Evolutionary conservation across 345 rosid genomes (phyloP), one percentile per base, ranked within the genome.

Genomic region (Geranium rotundifolium): DNA sequence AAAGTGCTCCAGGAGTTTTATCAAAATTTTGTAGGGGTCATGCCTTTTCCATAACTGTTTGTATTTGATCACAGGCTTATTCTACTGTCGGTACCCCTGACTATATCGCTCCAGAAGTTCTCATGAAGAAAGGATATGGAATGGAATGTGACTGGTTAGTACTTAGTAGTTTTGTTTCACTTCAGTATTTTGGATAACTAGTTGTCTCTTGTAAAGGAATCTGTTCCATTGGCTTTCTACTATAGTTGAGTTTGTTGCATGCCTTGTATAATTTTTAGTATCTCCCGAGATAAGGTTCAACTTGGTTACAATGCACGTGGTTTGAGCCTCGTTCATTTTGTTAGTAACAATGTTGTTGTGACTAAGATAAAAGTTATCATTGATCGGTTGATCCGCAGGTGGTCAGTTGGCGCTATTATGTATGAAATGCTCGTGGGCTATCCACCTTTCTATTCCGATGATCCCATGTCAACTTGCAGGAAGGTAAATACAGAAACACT

Each of bases 391-490:
- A 73, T 76, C 55, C 60, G 29, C 73, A 88, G 96, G 99, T 92
- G 98, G 98, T 92, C 97, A 56, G 88, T 92, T 57, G 98, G 98
- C 65, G 98, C 98, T 57, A 92, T 89, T 55, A 92, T 87, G 96
- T 92, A 78, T 61, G 97, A 92, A 77, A 92, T 92, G 97, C 90
- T 92, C 3, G 91, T 87, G 62, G 98, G 97, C 1, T 92, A 92
- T 77, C 97, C 97, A 1, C 98, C 98, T 31, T 89, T 92, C 72
- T 89, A 92, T 73, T 89, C 98, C 16, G 98, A 92, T 73, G 97
- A 90, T 75, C 95, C 99, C 1, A 83, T 90, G 97, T 81, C 96
- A 70, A 90, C 96, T 12, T 89, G 98, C 77, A 81, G 93, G 69
- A 91, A 89, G 95, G 96, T 88, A 79, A 56, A 31, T 39, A 29